phyloP scores from a whole-genome alignment of 2,329 filamentous ascomycete genomes.

The Sordariomycetes sp. region DNA sequence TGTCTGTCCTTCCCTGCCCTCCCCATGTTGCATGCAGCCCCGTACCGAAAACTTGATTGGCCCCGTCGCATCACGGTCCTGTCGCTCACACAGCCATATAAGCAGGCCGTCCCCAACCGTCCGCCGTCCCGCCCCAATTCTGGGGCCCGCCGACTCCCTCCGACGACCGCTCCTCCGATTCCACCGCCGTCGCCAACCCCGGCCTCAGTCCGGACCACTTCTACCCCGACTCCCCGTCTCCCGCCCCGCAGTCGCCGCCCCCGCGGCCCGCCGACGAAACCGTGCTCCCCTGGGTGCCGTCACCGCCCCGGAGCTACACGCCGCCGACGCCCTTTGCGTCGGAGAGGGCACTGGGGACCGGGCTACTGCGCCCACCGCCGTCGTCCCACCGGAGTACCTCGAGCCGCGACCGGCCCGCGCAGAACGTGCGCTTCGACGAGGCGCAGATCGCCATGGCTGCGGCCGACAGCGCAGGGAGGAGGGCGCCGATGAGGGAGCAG shows the following conservation, averaged over 20 bases:
- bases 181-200: not conserved
- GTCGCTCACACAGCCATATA: not conserved
- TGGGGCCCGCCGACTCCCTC: conserved; percentile 3
- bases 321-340: not conserved
- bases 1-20: not conserved
- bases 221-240: conserved; percentile 2
- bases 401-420: not conserved
- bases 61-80: not conserved
- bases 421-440: conserved; percentile 22
- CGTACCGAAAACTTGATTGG: not conserved
- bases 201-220: conserved; percentile 4
- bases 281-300: conserved; percentile 1
- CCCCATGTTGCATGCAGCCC: not conserved
- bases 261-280: not conserved
- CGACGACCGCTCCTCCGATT: not conserved
- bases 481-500: not conserved
- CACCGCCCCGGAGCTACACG: not conserved
- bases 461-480: conserved; percentile 15
- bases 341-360: not conserved
- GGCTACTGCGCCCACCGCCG: not conserved
- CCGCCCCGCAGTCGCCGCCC: not conserved
- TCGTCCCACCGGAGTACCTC: not conserved
- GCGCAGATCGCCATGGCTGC: conserved; percentile 24
- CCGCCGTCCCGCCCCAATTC: conserved; percentile 2
- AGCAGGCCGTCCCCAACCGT: not conserved